Percentiles rank a stretch among this genome's conserved stretches.
phyloP scores from a whole-genome alignment of 768 basidiomycete genomes.

The Rhizopogon salebrosus region DNA sequence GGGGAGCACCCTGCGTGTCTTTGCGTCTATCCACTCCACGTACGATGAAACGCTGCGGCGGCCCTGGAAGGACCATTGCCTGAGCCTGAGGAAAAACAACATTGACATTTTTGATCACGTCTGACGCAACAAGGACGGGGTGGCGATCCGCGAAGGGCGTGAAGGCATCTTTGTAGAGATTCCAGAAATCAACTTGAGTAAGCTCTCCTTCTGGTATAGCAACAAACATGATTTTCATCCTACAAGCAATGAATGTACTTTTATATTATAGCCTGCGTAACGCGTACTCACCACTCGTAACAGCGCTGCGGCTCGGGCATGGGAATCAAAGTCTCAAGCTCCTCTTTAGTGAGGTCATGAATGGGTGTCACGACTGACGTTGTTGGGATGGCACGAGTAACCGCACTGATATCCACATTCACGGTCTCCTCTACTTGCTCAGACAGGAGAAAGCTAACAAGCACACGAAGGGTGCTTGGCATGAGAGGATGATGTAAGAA shows the following conservation, averaged over 20 bases:
- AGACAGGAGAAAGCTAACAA: constrained; percentile 59
- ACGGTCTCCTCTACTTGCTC: constrained; percentile 72
- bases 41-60: constrained; percentile 78
- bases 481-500: constrained; percentile 70
- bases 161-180: constrained; percentile 83
- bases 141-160: constrained; percentile 50
- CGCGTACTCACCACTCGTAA: constrained; percentile 63
- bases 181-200: constrained; percentile 96
- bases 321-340: constrained; percentile 52
- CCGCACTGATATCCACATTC: constrained; percentile 56
- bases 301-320: constrained; percentile 74
- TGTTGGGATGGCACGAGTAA: constrained; percentile 54
- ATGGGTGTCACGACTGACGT: constrained; percentile 41
- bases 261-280: background rate
- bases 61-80: constrained; percentile 78
- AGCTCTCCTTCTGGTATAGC: constrained; percentile 72
- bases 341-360: constrained; percentile 69
- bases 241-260: constrained; percentile 21
- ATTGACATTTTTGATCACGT: constrained; percentile 92
- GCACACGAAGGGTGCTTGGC: constrained; percentile 62
- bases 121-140: constrained; percentile 74
- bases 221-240: constrained; percentile 92
- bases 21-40: constrained; percentile 75
- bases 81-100: constrained; percentile 80
- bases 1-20: constrained; percentile 49